Base-by-base conservation (phyloP, 345 rosid species). In the Psidium guajava region DNA sequence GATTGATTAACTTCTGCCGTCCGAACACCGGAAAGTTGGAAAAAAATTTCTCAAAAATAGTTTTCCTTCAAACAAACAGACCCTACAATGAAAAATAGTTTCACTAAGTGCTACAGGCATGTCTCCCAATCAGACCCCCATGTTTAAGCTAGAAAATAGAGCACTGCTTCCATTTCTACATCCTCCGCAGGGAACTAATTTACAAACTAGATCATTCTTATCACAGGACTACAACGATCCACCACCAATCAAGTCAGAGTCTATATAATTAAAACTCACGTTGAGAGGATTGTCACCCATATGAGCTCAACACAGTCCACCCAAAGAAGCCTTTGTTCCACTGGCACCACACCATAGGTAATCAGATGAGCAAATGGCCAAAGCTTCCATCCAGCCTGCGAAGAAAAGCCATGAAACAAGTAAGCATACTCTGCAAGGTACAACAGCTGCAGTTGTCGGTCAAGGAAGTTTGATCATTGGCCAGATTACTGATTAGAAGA, bases 291-390 rank as follows among this genome's bases (percentile, higher is more conserved):
- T 73, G 98, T 97, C 89, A 97, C 99, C 99, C 99, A 97, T 83
- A 97, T 90, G 84, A 97, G 98, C 89, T 97, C 99, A 6, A 97
- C 92, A 18, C 96, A 94, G 87, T 97, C 99, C 87, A 96, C 98
- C 99, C 99, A 97, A 16, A 96, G 98, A 84, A 97, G 98, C 80
- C 99, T 89, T 92, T 97, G 98, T 81, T 97, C 95, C 54, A 97
- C 91, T 22, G 99, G 99, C n/a, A 97, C 73, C 88, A 92, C 86
- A 83, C 99, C 99, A 54, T 97, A 95, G 24, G 99, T 97, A 83
- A 96, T 86, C 86, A 97, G 93, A 93, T 97, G 98, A 83, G 99
- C 99, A 86, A 96, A 97, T 49, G 99, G 99, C 99, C 99, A 97
- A 61, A 97, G 96, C 87, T 97, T 97, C 99, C 99, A 96, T 15